Base-by-base conservation (phyloP, 2,329 filamentous ascomycete species). In the Pyrenophora seminiperda region DNA sequence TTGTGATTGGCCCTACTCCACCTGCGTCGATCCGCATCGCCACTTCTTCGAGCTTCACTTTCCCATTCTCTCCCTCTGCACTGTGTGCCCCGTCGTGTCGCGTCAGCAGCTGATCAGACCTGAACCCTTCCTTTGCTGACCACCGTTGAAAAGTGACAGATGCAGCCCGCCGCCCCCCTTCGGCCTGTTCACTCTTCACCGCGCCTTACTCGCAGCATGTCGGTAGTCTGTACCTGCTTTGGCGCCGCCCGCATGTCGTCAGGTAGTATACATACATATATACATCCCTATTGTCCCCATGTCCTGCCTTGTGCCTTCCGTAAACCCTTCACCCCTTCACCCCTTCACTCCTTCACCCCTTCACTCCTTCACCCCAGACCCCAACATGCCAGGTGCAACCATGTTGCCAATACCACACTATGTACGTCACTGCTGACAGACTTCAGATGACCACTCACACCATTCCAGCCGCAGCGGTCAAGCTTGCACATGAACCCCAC, bases 391-490 rank as follows among this genome's bases (percentile, higher is more conserved):
- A n/a, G n/a, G n/a, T n/a, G n/a, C n/a, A n/a, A n/a, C n/a, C 32
- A 7, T 19, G 18, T 11, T 32, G 22, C 10, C 17, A 15, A 36
- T 11, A 13, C 5, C 24, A 5, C 34, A 27, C 36, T 47, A 41
- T 37, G 36, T 50, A 41, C 42, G 36, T 50, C 47, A 50, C 36
- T 47, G 24, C 47, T 47, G 42, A 47, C 47, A 14, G 20, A 14
- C 9, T 33, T 9, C 27, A 27, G 29, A 18, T 17, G 27, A 31
- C 20, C 27, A 15, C 30, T 7, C 27, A 31, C 34, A 31, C 2
- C 15, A 19, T 29, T 11, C 15, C 10, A 20, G 13, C n/a, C 40
- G n/a, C 36, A 43, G 47, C 40, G 24, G 19, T 18, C 20, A 37
- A n/a, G 33, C 19, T 9, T 17, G 14, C 14, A 24, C n/a, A 10